Evolutionary conservation across 192 early-diverging fungal genomes (phyloP).

Genomic region (Thoreauomyces humboldtii): DNA sequence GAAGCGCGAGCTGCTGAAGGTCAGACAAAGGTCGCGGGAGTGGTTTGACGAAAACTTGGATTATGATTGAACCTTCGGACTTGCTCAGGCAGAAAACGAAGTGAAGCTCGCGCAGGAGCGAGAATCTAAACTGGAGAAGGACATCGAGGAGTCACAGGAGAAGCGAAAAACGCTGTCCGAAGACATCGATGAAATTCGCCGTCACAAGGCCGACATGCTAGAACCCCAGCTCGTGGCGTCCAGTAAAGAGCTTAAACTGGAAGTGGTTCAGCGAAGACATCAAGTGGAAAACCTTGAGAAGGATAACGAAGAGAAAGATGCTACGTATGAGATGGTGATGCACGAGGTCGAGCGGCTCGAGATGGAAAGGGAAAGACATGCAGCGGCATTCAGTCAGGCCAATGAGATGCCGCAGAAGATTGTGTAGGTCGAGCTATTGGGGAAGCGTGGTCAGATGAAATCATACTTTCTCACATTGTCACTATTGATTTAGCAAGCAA

Average conservation of each 20-base stretch:
- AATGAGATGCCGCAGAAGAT: constrained; percentile 63
- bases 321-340: constrained; percentile 47
- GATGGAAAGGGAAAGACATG: constrained; percentile 55
- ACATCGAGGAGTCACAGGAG: constrained; percentile 49
- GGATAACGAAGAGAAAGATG: constrained; percentile 64
- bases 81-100: constrained; percentile 56
- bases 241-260: constrained; percentile 63
- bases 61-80: background rate
- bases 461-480: background rate
- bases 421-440: constrained; percentile 45
- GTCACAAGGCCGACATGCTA: constrained; percentile 65
- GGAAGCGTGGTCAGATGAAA: too few relatives aligned
- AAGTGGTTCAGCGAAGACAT: constrained; percentile 56
- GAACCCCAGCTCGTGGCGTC: constrained; percentile 61
- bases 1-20: constrained; percentile 59
- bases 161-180: constrained; percentile 40
- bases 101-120: constrained; percentile 51
- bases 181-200: constrained; percentile 62
- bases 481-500: constrained; percentile 52
- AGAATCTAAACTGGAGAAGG: constrained; percentile 46
- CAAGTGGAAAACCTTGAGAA: constrained; percentile 66
- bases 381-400: constrained; percentile 47
- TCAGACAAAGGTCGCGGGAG: too few relatives aligned
- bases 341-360: constrained; percentile 58
- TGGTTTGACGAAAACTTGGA: too few relatives aligned